A percentile compares a stretch with the other conserved stretches of the same genome.
Evolutionary conservation across 768 basidiomycete species (phyloP).

Genomic region (Tubosaeta brunneosetosa): DNA sequence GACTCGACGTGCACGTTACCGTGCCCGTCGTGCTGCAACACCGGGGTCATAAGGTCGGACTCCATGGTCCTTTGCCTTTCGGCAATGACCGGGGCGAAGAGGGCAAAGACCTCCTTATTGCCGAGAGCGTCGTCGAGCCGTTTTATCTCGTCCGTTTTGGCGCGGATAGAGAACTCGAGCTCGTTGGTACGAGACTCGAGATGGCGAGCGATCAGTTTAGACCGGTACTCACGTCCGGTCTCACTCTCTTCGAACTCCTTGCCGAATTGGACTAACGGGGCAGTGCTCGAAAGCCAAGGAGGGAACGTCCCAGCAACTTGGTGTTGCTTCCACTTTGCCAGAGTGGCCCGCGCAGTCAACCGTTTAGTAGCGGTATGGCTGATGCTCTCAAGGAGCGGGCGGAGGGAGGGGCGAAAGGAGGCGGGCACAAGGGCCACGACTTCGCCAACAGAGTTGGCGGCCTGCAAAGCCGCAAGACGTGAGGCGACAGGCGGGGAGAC

Average conservation of each 20-base stretch:
- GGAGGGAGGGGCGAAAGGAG: not conserved
- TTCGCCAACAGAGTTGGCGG: not conserved
- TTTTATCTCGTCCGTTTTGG: not conserved
- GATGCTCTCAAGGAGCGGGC: not conserved
- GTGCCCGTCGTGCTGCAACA: too few species aligned
- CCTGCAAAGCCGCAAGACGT: not conserved
- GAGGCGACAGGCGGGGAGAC: not conserved
- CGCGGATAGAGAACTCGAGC: not conserved
- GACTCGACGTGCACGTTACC: not conserved
- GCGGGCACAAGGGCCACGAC: not conserved
- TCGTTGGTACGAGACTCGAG: too few species aligned
- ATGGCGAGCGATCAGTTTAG: too few species aligned
- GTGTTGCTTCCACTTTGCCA: not conserved
- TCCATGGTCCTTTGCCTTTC: accelerated
- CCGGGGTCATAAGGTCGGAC: not conserved
- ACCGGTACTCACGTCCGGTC: not conserved
- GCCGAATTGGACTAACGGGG: not conserved
- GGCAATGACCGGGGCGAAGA: not conserved
- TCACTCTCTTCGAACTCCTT: not conserved
- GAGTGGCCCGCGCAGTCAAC: not conserved
- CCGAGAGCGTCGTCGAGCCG: not conserved
- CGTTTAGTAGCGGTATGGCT: too few species aligned
- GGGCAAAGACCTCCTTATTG: not conserved
- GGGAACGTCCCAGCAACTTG: not conserved
- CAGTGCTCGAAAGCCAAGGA: not conserved